Evolutionary conservation across 352 stramenopile genomes (phyloP).

Genomic region (Globisporangium acanthophoron): DNA sequence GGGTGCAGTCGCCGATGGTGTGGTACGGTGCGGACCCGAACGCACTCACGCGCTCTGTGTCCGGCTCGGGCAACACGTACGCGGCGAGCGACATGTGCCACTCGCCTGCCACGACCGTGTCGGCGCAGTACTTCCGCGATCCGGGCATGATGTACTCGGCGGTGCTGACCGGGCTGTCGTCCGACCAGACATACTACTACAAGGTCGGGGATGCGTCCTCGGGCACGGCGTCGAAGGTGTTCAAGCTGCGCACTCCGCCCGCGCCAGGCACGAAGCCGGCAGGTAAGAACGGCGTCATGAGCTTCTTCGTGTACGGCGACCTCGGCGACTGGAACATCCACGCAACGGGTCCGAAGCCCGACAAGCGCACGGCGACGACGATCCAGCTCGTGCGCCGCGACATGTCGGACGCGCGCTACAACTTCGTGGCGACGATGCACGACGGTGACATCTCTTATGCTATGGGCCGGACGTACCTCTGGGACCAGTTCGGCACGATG

Average conservation of each 20-base stretch:
- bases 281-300: constrained; percentile 36
- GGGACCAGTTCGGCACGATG: constrained; percentile 66
- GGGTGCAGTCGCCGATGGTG: constrained; percentile 32
- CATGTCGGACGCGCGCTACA: constrained; percentile 12
- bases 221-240: constrained; percentile 7
- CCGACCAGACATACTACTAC: constrained; percentile 19
- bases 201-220: constrained; percentile 7
- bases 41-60: background rate
- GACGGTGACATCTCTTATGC: constrained; percentile 73
- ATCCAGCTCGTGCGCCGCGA: constrained; percentile 24
- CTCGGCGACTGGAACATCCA: constrained; percentile 30
- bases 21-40: constrained; percentile 25
- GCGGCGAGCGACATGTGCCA: constrained; percentile 25
- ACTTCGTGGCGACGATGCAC: constrained; percentile 53
- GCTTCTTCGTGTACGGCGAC: constrained; percentile 68
- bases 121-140: constrained; percentile 15
- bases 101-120: constrained; percentile 12
- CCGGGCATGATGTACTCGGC: constrained; percentile 19
- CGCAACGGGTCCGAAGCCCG: constrained; percentile 7
- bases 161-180: constrained; percentile 12
- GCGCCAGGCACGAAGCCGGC: constrained; percentile 11
- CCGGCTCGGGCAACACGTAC: constrained; percentile 2
- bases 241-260: constrained; percentile 6
- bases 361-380: constrained; percentile 23
- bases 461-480: constrained; percentile 41